Base-by-base conservation (phyloP, 495 filamentous ascomycete genomes). In the Talaromyces liani region DNA sequence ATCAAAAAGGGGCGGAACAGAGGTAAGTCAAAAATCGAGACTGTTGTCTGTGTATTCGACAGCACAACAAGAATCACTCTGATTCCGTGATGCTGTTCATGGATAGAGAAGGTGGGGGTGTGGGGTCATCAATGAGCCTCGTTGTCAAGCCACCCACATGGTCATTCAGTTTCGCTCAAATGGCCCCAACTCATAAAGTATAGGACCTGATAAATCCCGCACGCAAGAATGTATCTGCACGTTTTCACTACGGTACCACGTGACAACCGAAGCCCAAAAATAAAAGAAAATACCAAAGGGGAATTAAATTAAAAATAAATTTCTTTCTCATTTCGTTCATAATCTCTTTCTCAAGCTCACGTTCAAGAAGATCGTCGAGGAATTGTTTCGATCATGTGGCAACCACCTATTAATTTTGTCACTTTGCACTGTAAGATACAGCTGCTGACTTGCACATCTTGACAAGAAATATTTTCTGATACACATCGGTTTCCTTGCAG, bases 381-480 rank as follows among this genome's bases (percentile, higher is more conserved):
- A 6, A 12, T 56, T 16, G 24, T 4, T 20, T 16, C n/a, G n/a
- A 56, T 5, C 49, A 73, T 73, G 69, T 72, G 71, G 71, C 71
- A 67, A 63, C 64, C 69, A 24, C 65, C 66, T 0, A 62, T 87
- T 51, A 91, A 91, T 73, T 93, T 91, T 72, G 88, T 93, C 70
- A 86, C 85, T 2, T 64, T 90, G 60, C 84, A 88, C 72, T 88
- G 72, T 76, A 63, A 18, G 67, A n/a, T n/a, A n/a, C n/a, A n/a
- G n/a, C n/a, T n/a, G n/a, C n/a, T n/a, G n/a, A n/a, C n/a, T n/a
- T n/a, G 58, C 16, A 60, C 47, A 39, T 54, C 29, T 34, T 31
- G 10, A 49, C 27, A 55, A n/a, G n/a, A 55, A 27, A 34, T 62
- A 53, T 22, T 6, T 49, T 24, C n/a, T 31, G 51, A 5, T 24